phyloP scores from a whole-genome alignment of 164 flowering plant genomes.

The Platanus orientalis region DNA sequence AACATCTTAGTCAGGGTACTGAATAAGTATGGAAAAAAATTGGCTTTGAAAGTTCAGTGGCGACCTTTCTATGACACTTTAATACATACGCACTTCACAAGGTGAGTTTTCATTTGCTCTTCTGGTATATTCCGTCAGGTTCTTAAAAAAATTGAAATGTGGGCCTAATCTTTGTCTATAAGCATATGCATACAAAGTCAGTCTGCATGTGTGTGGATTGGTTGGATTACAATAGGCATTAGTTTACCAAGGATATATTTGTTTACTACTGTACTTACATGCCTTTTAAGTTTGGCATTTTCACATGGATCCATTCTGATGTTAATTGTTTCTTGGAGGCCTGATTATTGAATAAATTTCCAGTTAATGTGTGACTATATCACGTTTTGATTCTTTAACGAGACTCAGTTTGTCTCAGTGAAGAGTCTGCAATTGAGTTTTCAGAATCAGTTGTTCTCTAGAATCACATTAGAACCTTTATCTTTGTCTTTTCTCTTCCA shows the following conservation, averaged over 20 bases:
- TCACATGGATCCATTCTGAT: not conserved
- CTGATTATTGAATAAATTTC: not conserved
- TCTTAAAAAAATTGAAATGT: constrained; percentile 1
- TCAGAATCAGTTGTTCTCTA: not conserved
- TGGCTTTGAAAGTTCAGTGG: constrained; percentile 79
- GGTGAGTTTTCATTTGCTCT: constrained; percentile 38
- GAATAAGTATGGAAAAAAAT: constrained; percentile 67
- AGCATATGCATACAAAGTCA: no score
- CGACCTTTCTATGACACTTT: constrained; percentile 82
- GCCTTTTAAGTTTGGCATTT: not conserved
- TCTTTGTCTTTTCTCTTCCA: no score
- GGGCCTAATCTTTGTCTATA: not conserved
- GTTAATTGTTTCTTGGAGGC: not conserved
- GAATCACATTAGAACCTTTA: no score
- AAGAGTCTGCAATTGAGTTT: not conserved
- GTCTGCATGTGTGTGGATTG: no score
- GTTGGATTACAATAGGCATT: no score
- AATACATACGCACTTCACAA: constrained; percentile 70
- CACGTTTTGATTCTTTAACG: not conserved
- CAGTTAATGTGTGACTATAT: not conserved
- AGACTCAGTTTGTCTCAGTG: not conserved
- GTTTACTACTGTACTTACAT: not conserved
- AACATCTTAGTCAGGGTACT: constrained; percentile 61
- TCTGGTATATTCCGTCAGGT: not conserved
- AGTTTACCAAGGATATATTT: not conserved